phyloP scores from a whole-genome alignment of 306 rosid genomes.

The Vicia villosa region DNA sequence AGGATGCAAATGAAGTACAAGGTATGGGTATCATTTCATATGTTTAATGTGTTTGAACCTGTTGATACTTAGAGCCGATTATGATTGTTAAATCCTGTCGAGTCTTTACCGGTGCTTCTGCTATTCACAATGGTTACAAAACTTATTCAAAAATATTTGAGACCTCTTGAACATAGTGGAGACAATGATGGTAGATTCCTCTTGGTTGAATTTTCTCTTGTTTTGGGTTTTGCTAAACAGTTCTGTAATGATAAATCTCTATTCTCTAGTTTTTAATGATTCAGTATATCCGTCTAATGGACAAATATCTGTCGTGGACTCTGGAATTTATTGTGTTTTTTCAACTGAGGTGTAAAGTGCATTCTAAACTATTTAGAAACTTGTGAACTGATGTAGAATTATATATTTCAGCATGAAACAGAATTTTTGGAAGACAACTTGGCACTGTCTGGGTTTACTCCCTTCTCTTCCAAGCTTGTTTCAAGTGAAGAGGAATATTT shows the following conservation, averaged over 20 bases:
- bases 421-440: conserved; percentile 53
- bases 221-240: conserved; percentile 1
- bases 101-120: conserved; percentile 16
- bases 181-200: neutral
- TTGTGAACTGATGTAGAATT: conserved; percentile 22
- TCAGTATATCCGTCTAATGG: neutral
- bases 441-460: conserved; percentile 43
- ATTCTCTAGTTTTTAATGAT: conserved; percentile 5
- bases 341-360: neutral
- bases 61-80: neutral
- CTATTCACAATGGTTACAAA: conserved; percentile 8
- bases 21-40: conserved; percentile 51
- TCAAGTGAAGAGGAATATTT: conserved; percentile 72
- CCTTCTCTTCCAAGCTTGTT: conserved; percentile 48
- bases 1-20: conserved; percentile 93
- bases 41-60: conserved; percentile 8
- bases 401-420: conserved; percentile 46
- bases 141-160: conserved; percentile 16
- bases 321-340: neutral
- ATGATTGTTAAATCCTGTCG: conserved; percentile 4
- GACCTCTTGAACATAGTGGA: conserved; percentile 19
- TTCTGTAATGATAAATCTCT: neutral
- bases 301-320: conserved; percentile 6
- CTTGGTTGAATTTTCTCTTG: conserved; percentile 9
- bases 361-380: conserved; percentile 4